Percentiles rank a stretch among this genome's conserved stretches.
Conservation (phyloP, 306 rosid genomes). For the Alnus rubra region DNA sequence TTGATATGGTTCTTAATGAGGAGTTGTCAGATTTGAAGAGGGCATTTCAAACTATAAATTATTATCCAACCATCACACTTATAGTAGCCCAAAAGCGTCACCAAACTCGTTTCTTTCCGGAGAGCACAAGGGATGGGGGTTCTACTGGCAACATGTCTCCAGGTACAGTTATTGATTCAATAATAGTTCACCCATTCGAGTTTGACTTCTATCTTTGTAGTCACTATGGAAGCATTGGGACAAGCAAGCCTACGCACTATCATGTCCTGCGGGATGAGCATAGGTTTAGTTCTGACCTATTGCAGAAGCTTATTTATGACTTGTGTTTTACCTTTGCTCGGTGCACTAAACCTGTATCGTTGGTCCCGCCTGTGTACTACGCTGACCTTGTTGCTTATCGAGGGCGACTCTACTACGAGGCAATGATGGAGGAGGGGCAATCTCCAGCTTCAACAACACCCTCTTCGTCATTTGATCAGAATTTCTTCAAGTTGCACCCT, state of each 20-base stretch:
- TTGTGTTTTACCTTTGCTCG: conserved; percentile 82
- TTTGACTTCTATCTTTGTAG: conserved; percentile 79
- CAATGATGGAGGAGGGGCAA: conserved; percentile 29
- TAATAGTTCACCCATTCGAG: conserved; percentile 63
- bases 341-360: conserved; percentile 82
- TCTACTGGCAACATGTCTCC: conserved; percentile 51
- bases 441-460: conserved; percentile 34
- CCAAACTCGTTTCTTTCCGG: conserved; percentile 65
- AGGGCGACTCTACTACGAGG: conserved; percentile 69
- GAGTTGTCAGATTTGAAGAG: conserved; percentile 58
- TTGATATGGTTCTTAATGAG: conserved; percentile 85
- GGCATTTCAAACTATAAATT: conserved; percentile 34
- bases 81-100: conserved; percentile 82
- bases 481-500: conserved; percentile 50
- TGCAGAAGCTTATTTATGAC: conserved; percentile 69
- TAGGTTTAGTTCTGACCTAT: conserved; percentile 56
- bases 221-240: conserved; percentile 69
- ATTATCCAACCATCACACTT: conserved; percentile 61
- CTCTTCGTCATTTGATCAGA: conserved; percentile 33
- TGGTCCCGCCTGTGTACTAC: conserved; percentile 81
- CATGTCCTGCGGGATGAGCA: conserved; percentile 77
- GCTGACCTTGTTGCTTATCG: conserved; percentile 86
- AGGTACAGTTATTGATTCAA: conserved; percentile 73
- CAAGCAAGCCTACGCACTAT: conserved; percentile 90
- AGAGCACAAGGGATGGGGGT: conserved; percentile 41